Base-by-base conservation (phyloP, 2,329 filamentous ascomycete species). In the Cadophora sp. region DNA sequence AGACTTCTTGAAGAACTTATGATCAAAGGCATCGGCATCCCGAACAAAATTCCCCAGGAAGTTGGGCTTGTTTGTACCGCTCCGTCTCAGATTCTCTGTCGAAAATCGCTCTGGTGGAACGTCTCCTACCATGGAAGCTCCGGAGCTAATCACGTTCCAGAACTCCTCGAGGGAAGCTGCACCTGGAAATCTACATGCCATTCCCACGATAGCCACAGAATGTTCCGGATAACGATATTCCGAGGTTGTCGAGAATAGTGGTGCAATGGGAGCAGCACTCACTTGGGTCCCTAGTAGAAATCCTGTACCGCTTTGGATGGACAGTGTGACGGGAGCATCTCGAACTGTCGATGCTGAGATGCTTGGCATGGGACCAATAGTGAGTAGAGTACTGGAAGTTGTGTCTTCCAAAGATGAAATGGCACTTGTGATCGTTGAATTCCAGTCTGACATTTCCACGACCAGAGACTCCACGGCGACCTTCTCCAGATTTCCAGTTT, bases 91-190 rank as follows among this genome's bases (percentile, higher is more conserved):
- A 13, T 48, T 22, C 45, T 9, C 45, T 48, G 45, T 20, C 2
- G 18, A 20, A 24, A 48, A 48, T 20, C 45, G 45, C n/a, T 22
- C 45, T 5, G 20, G 18, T 20, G 45, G 45, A 48, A 48, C 20
- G 18, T 20, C n/a, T 20, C 45, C 45, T 20, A 59, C 48, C 33
- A 27, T 55, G 4, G 48, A 55, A 11, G 18, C 20, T 36, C 60
- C 60, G 9, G 47, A 43, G 60, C 20, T 45, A 20, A 63, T 43
- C 16, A 63, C 27, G 18, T 63, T 24, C 60, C 60, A 63, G n/a
- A 63, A 50, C 48, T 63, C 47, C 33, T 63, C 60, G 5, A 63
- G n/a, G 9, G 33, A 41, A 51, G 22, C 53, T 30, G 60, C 60
- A 20, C 48, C 60, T 9, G 60, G 60, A 36, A 63, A 55, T 14